Evolutionary conservation across 2,329 filamentous ascomycete genomes (phyloP).

Genomic region (Aspergillus proliferans): DNA sequence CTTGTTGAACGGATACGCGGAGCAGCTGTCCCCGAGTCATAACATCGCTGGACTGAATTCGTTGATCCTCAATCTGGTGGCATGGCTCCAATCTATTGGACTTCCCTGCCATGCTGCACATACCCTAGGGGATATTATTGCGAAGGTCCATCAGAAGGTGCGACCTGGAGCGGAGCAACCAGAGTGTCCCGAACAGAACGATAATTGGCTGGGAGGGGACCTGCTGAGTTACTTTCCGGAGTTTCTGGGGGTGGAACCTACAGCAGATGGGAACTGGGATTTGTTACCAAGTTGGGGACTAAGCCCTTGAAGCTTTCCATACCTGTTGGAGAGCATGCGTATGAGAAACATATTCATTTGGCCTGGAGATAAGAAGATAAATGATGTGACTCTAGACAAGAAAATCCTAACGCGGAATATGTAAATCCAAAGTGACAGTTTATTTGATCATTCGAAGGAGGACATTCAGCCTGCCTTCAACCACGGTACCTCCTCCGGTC

Average conservation of each 20-base stretch:
- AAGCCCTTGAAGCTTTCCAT: not conserved
- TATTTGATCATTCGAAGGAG: no score
- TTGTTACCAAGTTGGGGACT: constrained; percentile 20
- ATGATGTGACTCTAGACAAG: no score
- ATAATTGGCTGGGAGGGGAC: constrained; percentile 12
- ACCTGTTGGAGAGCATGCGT: no score
- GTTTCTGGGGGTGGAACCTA: constrained; percentile 25
- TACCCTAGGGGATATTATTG: constrained; percentile 35
- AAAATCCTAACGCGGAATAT: not conserved
- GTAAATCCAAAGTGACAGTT: not conserved
- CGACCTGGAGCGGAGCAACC: constrained; percentile 19
- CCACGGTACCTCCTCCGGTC: constrained; percentile 36
- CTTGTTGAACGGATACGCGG: constrained; percentile 33
- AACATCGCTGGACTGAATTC: constrained; percentile 30
- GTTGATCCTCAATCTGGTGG: constrained; percentile 28
- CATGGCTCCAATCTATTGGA: constrained; percentile 39
- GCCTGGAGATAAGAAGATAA: not conserved
- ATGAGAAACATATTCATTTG: not conserved
- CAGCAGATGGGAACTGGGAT: constrained; percentile 22
- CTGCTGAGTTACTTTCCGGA: constrained; percentile 26
- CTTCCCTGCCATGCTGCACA: constrained; percentile 39
- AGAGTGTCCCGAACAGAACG: constrained; percentile 3
- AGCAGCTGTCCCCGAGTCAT: constrained; percentile 24
- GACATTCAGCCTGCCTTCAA: constrained; percentile 7
- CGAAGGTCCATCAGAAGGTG: constrained; percentile 26